Conservation (phyloP, 495 filamentous ascomycete genomes). For the Pyrenula aspistea region DNA sequence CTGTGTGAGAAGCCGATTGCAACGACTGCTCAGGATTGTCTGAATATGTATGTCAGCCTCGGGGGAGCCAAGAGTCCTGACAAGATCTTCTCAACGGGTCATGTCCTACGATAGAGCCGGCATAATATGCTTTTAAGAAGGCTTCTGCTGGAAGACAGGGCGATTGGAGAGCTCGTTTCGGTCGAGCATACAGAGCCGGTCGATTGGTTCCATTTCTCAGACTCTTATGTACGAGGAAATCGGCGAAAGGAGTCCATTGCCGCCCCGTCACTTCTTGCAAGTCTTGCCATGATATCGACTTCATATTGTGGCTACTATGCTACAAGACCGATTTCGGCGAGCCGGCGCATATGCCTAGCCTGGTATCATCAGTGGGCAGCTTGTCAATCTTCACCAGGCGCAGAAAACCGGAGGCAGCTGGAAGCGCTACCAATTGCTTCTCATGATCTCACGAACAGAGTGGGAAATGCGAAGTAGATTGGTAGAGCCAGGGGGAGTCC, state of each 20-base stretch:
- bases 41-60: slow-evolving; percentile 38
- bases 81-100: slow-evolving; percentile 8
- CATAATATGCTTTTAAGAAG: slow-evolving; percentile 58
- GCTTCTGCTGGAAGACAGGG: slow-evolving; percentile 1
- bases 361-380: slow-evolving; percentile 47
- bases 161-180: slow-evolving; percentile 57
- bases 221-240: slow-evolving; percentile 68
- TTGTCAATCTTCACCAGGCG: slow-evolving; percentile 43
- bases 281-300: slow-evolving; percentile 74
- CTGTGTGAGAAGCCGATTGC: slow-evolving; percentile 60
- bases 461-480: too few relatives aligned
- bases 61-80: not conserved
- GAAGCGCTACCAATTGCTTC: slow-evolving; percentile 62
- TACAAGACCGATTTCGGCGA: slow-evolving; percentile 1
- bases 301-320: slow-evolving; percentile 53
- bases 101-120: slow-evolving; percentile 56
- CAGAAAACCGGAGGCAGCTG: slow-evolving; percentile 54
- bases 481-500: too few relatives aligned
- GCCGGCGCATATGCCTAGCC: slow-evolving; percentile 52
- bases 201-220: slow-evolving; percentile 74
- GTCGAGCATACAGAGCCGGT: slow-evolving; percentile 74
- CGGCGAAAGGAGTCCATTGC: slow-evolving; percentile 51
- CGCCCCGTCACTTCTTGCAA: slow-evolving; percentile 54
- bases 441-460: slow-evolving; percentile 49
- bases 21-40: slow-evolving; percentile 53